phyloP scores from a whole-genome alignment of 2,329 filamentous ascomycete genomes.

The Alternaria hordeiaustralica region DNA sequence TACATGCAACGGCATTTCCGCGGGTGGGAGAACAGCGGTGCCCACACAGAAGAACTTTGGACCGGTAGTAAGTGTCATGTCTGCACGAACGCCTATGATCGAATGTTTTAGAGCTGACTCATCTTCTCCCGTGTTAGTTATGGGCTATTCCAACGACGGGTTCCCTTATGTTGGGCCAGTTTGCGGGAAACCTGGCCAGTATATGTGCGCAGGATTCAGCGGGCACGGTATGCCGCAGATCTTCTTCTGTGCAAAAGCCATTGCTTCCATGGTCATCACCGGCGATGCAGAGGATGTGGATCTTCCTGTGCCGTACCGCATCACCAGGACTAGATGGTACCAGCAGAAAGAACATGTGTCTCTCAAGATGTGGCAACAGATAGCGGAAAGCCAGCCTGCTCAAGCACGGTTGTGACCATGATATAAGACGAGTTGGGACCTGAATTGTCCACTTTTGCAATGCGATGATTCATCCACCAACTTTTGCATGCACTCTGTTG shows the following conservation, averaged over 20 bases:
- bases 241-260: constrained; percentile 47
- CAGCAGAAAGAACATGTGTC: constrained; percentile 8
- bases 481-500: not conserved
- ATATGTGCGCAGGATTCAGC: constrained; percentile 25
- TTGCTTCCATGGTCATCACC: constrained; percentile 35
- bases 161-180: constrained; percentile 18
- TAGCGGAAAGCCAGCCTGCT: not conserved
- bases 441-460: not conserved
- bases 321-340: constrained; percentile 8
- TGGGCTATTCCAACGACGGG: constrained; percentile 21
- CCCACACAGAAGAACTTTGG: constrained; percentile 25
- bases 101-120: not conserved
- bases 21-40: constrained; percentile 28
- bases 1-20: constrained; percentile 36
- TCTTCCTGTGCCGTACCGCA: constrained; percentile 12
- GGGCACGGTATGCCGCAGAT: constrained; percentile 29
- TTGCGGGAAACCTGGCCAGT: constrained; percentile 13
- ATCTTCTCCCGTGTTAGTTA: constrained; percentile 4
- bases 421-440: not conserved
- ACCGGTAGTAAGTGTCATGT: constrained; percentile 29
- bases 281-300: constrained; percentile 9
- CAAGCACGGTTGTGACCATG: constrained; percentile 1
- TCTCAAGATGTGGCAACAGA: constrained; percentile 7
- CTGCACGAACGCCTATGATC: not conserved
- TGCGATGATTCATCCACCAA: not conserved